Conservation (phyloP, 176 grass and related monocot species). For the Tillandsia leiboldiana region DNA sequence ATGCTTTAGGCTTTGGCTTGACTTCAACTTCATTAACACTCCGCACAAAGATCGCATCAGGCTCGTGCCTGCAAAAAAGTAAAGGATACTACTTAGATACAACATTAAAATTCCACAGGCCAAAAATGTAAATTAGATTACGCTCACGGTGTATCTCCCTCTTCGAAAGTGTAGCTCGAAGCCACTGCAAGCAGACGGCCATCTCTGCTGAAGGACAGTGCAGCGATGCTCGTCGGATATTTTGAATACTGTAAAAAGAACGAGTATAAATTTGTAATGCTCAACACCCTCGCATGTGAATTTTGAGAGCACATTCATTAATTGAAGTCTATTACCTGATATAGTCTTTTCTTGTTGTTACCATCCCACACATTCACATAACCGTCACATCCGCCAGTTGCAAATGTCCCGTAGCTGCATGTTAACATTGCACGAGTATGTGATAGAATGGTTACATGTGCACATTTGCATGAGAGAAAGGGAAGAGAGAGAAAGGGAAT, state of each 20-base stretch:
- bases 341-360: conserved; percentile 91
- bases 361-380: conserved; percentile 99
- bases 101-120: neutral
- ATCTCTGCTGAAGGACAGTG: conserved; percentile 92
- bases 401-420: conserved; percentile 93
- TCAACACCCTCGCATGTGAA: neutral
- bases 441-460: too few species aligned
- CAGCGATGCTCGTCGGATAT: conserved; percentile 76
- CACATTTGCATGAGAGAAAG: neutral
- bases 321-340: conserved; percentile 59
- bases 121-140: neutral
- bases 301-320: neutral
- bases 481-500: conserved; percentile 18
- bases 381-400: conserved; percentile 87
- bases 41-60: conserved; percentile 77
- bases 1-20: conserved; percentile 86
- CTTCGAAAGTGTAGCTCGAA: conserved; percentile 95
- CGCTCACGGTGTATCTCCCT: conserved; percentile 79
- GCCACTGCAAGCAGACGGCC: conserved; percentile 86
- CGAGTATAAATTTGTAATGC: conserved; percentile 1
- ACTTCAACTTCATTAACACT: conserved; percentile 90
- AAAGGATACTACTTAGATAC: neutral
- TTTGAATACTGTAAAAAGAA: conserved; percentile 67
- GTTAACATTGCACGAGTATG: too few species aligned
- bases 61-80: conserved; percentile 61